Conservation (phyloP, 2,329 filamentous ascomycete species). For the Fusarium buxicola region DNA sequence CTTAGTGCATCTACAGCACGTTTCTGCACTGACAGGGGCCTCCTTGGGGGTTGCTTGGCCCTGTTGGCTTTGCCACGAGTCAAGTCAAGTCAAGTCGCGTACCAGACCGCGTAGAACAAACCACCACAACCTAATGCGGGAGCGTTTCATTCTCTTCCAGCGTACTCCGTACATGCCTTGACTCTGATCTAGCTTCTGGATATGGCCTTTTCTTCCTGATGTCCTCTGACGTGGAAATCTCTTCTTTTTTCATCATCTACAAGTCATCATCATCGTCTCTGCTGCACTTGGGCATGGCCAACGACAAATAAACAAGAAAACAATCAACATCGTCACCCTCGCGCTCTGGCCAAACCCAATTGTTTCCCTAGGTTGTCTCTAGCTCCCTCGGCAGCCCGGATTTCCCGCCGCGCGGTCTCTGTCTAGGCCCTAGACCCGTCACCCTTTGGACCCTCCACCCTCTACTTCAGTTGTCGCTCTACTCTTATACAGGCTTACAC, state of each 20-base stretch:
- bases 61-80: conserved; percentile 22
- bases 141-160: not conserved
- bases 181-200: not conserved
- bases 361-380: conserved; percentile 29
- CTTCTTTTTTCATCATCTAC: not conserved
- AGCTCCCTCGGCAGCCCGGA: conserved; percentile 37
- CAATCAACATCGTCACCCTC: conserved; percentile 28
- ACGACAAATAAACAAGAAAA: conserved; percentile 31
- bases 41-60: conserved; percentile 2
- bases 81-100: conserved; percentile 33
- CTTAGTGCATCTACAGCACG: conserved; percentile 35
- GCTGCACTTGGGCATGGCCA: not conserved
- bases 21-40: conserved; percentile 11
- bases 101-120: conserved; percentile 35
- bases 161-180: not conserved
- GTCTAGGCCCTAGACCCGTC: conserved; percentile 37
- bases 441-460: conserved; percentile 16
- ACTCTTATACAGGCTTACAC: conserved; percentile 20
- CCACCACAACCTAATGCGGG: too few species aligned
- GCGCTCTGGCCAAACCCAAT: conserved; percentile 24
- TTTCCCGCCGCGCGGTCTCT: conserved; percentile 39
- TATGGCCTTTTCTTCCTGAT: not conserved
- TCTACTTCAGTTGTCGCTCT: conserved; percentile 32
- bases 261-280: not conserved
- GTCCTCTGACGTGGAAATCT: not conserved